Percentiles rank a stretch among this genome's conserved stretches.
These are phyloP conservation scores for Achaetomium macrosporum DNA, from an alignment of 2,329 filamentous ascomycete genomes.

Conservation along the genomic window DNA sequence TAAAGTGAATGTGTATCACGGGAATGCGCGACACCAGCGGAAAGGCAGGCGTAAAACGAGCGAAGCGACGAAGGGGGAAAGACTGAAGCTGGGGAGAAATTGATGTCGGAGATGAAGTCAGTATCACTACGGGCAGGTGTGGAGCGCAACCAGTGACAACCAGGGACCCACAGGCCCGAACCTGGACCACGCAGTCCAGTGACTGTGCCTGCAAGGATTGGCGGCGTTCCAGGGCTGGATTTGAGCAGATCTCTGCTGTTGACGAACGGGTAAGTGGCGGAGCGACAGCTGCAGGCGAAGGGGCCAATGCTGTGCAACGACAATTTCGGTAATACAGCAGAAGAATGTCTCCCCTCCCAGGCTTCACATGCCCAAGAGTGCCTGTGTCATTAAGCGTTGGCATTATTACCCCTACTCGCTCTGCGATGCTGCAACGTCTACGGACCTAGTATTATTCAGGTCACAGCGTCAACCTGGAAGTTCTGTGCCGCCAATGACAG, in stretches of 20 bases:
- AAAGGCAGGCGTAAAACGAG: slow-evolving; percentile 14
- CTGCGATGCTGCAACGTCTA: too few relatives aligned
- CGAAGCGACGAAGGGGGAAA: slow-evolving; percentile 11
- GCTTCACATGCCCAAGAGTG: too few relatives aligned
- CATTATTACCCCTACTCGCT: too few relatives aligned
- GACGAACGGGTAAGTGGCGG: slow-evolving; percentile 3
- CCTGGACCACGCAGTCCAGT: neutral
- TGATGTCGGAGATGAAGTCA: slow-evolving; percentile 26
- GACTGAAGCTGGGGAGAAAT: slow-evolving; percentile 17
- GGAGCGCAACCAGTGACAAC: slow-evolving; percentile 14
- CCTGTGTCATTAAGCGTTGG: too few relatives aligned
- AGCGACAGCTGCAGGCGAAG: slow-evolving; percentile 7
- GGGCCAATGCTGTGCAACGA: neutral
- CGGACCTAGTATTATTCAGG: too few relatives aligned
- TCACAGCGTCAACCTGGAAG: too few relatives aligned
- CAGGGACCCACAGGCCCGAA: slow-evolving; percentile 7
- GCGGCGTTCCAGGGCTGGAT: slow-evolving; percentile 4
- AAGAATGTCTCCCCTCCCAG: too few relatives aligned
- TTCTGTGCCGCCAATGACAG: too few relatives aligned
- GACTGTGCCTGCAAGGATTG: slow-evolving; percentile 7
- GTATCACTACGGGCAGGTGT: slow-evolving; percentile 10
- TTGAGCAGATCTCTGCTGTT: neutral
- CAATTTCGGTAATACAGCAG: neutral
- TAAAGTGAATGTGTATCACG: slow-evolving; percentile 12
- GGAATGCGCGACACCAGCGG: slow-evolving; percentile 7